These are phyloP conservation scores for Thalassiosira ordinaria DNA, from an alignment of 352 stramenopile species.

Conservation along the genomic window DNA sequence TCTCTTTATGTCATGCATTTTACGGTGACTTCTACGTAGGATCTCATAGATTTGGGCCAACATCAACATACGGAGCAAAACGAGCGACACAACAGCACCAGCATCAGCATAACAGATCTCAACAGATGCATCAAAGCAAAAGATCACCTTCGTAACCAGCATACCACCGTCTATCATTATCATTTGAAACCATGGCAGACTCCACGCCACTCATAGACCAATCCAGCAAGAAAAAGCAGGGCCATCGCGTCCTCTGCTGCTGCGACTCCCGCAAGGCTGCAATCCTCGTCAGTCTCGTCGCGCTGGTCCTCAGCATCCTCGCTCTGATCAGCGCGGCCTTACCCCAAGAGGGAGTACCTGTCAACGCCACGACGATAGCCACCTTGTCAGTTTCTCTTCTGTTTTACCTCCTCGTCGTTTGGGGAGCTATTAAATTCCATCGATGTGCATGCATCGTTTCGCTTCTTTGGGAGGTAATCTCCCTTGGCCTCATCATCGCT, in stretches of 20 bases:
- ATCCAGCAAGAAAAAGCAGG: constrained; percentile 26
- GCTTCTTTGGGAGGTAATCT: constrained; percentile 8
- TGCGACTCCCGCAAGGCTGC: constrained; percentile 28
- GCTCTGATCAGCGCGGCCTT: constrained; percentile 23
- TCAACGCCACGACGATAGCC: not conserved
- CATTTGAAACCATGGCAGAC: not conserved
- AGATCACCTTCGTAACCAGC: no score
- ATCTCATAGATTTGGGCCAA: no score
- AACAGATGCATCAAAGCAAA: no score
- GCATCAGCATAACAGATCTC: no score
- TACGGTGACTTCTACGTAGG: no score
- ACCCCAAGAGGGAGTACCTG: not conserved
- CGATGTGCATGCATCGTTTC: constrained; percentile 7
- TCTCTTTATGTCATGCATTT: no score
- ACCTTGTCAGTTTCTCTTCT: constrained; percentile 7
- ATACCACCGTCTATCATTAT: no score
- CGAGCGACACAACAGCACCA: no score
- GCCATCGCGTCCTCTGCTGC: constrained; percentile 39
- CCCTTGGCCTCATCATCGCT: not conserved
- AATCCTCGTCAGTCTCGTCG: constrained; percentile 29
- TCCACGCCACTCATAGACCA: constrained; percentile 39
- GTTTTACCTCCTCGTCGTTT: constrained; percentile 31
- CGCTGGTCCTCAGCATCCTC: constrained; percentile 15
- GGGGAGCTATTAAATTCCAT: constrained; percentile 18
- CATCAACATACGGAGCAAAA: no score